These are phyloP conservation scores for Vaccinium corymbosum DNA, from an alignment of 148 eudicot genomes.

Conservation along the genomic window DNA sequence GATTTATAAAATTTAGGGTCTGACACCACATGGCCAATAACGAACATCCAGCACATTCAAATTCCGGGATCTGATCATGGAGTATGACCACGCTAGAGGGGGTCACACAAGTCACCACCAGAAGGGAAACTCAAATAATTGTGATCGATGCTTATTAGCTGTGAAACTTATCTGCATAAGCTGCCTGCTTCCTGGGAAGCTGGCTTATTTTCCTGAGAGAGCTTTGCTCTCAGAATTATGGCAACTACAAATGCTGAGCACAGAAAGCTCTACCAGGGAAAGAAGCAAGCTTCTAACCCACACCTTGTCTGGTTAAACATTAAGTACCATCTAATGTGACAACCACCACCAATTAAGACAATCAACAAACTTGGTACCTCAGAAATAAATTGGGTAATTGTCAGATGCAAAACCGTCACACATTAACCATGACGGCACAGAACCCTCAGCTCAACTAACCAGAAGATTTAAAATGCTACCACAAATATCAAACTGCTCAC, in stretches of 20 bases:
- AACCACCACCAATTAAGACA: not conserved
- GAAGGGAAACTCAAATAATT: not conserved
- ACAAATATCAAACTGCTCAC: slow-evolving; percentile 29
- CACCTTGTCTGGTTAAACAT: not conserved
- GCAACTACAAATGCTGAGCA: not conserved
- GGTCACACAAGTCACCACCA: not conserved
- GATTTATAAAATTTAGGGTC: not conserved
- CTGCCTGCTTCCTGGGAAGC: not conserved
- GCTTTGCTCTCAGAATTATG: not conserved
- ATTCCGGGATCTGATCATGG: not conserved
- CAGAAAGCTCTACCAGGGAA: not conserved
- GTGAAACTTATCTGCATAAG: not conserved
- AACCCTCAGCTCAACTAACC: slow-evolving; percentile 9
- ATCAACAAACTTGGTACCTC: not conserved
- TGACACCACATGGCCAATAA: not conserved
- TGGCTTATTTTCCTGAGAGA: not conserved
- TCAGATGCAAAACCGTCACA: not conserved
- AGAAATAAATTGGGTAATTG: not conserved
- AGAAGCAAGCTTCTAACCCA: not conserved
- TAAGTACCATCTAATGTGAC: not conserved
- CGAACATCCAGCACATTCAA: not conserved
- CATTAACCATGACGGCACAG: not conserved
- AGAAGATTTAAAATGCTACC: not conserved
- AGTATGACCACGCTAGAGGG: not conserved
- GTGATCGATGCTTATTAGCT: not conserved